Conservation (phyloP, 2,329 filamentous ascomycete species). For the Coniochaeta pulveracea region DNA sequence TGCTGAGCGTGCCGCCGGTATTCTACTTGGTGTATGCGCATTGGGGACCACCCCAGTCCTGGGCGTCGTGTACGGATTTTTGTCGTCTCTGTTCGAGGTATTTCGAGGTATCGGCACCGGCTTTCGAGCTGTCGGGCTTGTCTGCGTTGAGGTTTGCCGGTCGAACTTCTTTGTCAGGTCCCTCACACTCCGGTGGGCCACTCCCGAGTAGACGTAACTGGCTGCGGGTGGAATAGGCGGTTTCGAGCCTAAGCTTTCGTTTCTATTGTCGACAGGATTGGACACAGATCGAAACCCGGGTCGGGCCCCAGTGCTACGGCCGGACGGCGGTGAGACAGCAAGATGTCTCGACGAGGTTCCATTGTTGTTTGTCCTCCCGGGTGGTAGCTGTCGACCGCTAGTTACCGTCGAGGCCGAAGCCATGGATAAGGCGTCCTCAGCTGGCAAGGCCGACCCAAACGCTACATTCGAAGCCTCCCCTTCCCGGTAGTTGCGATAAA, state of each 20-base stretch:
- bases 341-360: conserved; percentile 34
- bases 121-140: conserved; percentile 23
- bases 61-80: conserved; percentile 27
- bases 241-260: conserved; percentile 15
- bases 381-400: conserved; percentile 28
- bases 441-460: conserved; percentile 8
- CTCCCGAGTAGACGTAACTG: conserved; percentile 16
- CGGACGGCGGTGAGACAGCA: conserved; percentile 20
- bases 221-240: conserved; percentile 20
- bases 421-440: conserved; percentile 20
- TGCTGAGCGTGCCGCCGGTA: conserved; percentile 20
- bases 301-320: conserved; percentile 25
- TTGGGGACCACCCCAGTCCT: conserved; percentile 24
- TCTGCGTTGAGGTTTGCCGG: conserved; percentile 28
- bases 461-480: conserved; percentile 17
- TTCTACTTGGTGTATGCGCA: conserved; percentile 14
- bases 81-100: conserved; percentile 22
- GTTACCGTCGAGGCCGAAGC: conserved; percentile 24
- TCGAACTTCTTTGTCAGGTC: conserved; percentile 74
- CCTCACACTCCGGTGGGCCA: conserved; percentile 57
- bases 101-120: conserved; percentile 20
- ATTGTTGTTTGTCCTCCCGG: conserved; percentile 37
- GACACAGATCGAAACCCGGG: conserved; percentile 41
- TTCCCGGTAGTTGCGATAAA: conserved; percentile 39
- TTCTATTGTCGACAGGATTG: conserved; percentile 38